Conservation (phyloP, 176 grass and related monocot genomes). For the Aegilops sharonensis region DNA sequence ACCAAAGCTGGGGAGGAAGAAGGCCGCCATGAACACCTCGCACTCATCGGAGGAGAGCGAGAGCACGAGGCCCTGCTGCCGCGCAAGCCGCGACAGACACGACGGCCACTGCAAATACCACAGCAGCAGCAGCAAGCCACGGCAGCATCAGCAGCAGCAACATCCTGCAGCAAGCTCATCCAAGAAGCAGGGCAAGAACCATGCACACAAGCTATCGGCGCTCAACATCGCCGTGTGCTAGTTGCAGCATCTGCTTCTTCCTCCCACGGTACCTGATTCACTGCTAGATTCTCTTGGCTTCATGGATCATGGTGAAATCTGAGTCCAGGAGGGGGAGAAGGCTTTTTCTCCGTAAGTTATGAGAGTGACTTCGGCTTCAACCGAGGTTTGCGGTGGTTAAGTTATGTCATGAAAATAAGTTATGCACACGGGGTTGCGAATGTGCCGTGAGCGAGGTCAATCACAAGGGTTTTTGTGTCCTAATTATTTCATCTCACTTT, state of each 20-base stretch:
- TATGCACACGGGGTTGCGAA: neutral
- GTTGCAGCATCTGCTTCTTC: neutral
- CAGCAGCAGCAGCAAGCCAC: constrained; percentile 27
- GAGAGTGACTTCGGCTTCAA: constrained; percentile 27
- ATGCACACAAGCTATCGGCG: constrained; percentile 48
- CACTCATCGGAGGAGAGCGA: constrained; percentile 60
- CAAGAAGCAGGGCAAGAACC: constrained; percentile 55
- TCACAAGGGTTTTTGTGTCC: constrained; percentile 23
- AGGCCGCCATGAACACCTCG: constrained; percentile 57
- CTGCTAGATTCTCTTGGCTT: neutral
- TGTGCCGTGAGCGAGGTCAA: constrained; percentile 25
- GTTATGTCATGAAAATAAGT: constrained; percentile 30
- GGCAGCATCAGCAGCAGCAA: neutral
- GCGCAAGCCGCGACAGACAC: constrained; percentile 52
- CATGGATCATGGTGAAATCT: neutral
- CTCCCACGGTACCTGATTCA: neutral
- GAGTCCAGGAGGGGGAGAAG: neutral
- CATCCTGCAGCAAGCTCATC: neutral
- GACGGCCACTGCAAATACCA: constrained; percentile 42
- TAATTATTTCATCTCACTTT: constrained; percentile 19
- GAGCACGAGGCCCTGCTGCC: constrained; percentile 45
- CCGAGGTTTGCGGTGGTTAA: constrained; percentile 26
- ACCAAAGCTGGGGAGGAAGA: constrained; percentile 90
- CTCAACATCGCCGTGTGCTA: constrained; percentile 81
- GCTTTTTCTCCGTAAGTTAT: constrained; percentile 29